These are phyloP conservation scores for Fusarium decemcellulare DNA, from an alignment of 2,329 filamentous ascomycete species.

Conservation along the genomic window DNA sequence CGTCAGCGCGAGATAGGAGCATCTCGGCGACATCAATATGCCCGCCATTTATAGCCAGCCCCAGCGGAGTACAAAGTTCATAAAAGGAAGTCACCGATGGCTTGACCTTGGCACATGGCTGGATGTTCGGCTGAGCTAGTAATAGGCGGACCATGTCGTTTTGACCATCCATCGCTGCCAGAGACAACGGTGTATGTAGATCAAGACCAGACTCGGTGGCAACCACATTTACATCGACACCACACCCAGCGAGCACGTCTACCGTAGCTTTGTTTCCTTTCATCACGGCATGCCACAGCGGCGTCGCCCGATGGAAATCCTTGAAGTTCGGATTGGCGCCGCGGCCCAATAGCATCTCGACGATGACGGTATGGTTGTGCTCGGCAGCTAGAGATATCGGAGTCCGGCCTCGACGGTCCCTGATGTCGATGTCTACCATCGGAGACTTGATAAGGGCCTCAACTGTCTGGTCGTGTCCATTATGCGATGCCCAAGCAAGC, in stretches of 20 bases:
- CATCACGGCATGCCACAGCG: neutral
- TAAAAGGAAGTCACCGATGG: neutral
- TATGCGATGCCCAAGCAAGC: neutral
- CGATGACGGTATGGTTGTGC: neutral
- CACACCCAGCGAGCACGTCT: neutral
- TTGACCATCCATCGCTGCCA: neutral
- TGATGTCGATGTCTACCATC: neutral
- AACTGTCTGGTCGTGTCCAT: neutral
- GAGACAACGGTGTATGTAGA: neutral
- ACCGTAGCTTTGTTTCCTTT: neutral
- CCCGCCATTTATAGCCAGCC: neutral
- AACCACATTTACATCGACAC: neutral
- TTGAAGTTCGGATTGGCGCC: neutral
- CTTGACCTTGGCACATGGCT: neutral
- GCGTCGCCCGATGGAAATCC: neutral
- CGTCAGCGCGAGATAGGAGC: neutral
- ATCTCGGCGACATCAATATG: neutral
- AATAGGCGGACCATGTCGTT: neutral
- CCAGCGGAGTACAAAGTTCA: neutral
- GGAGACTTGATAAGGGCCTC: neutral
- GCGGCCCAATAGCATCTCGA: neutral
- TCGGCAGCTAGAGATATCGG: neutral
- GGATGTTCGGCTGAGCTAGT: neutral
- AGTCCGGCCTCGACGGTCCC: neutral
- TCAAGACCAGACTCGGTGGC: rapidly evolving